phyloP scores from a whole-genome alignment of 2,329 filamentous ascomycete species.

The Xylaria sp. region DNA sequence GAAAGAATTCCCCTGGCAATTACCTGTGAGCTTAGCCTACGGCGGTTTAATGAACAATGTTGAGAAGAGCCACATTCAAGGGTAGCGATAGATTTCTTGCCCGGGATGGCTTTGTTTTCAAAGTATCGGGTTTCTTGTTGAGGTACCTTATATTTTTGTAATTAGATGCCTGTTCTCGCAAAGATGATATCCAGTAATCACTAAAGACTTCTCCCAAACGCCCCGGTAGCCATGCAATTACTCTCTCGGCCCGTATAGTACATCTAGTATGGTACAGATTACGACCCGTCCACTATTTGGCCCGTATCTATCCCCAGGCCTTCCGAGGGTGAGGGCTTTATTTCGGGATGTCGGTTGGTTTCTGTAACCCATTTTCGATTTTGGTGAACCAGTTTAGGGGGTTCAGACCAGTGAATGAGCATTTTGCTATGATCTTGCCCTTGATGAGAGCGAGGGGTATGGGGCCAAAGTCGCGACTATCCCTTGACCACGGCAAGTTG shows the following conservation, averaged over 20 bases:
- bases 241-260: neutral
- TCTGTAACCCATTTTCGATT: constrained; percentile 57
- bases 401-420: constrained; percentile 51
- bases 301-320: neutral
- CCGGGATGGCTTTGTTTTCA: constrained; percentile 23
- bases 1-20: constrained; percentile 33
- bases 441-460: constrained; percentile 85
- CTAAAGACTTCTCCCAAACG: constrained; percentile 27
- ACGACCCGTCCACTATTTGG: neutral
- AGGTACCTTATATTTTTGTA: constrained; percentile 43
- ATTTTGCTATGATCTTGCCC: constrained; percentile 79
- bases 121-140: constrained; percentile 24
- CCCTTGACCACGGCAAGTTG: constrained; percentile 83
- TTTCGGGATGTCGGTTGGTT: constrained; percentile 16
- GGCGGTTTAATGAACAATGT: constrained; percentile 30
- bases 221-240: constrained; percentile 33
- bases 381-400: constrained; percentile 64
- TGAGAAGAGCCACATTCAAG: constrained; percentile 18
- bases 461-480: constrained; percentile 88
- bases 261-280: constrained; percentile 21
- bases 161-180: constrained; percentile 46
- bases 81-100: constrained; percentile 26
- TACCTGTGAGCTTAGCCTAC: constrained; percentile 30
- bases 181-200: constrained; percentile 46
- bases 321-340: neutral